Percentiles rank a stretch among this genome's conserved stretches.
These are phyloP conservation scores for Mucor plumbeus DNA, from an alignment of 371 early-diverging fungal species.

Conservation along the genomic window DNA sequence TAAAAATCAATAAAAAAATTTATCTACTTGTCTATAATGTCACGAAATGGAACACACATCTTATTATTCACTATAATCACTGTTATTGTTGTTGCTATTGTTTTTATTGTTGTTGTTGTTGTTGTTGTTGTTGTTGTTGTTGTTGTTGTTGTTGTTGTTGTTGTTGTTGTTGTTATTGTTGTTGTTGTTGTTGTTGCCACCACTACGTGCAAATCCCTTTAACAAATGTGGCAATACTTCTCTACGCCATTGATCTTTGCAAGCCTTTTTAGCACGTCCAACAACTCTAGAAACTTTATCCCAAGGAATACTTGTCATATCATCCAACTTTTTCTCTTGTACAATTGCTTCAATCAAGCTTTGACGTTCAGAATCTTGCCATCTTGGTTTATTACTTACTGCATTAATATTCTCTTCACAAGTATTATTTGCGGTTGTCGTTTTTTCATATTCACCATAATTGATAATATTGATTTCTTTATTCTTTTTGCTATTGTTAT, in stretches of 20 bases:
- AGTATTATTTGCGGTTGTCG: neutral
- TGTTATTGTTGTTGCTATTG: too few relatives aligned
- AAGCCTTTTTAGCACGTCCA: conserved; percentile 47
- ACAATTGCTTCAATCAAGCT: conserved; percentile 40
- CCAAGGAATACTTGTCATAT: conserved; percentile 50
- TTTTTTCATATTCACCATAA: neutral
- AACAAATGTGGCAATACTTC: conserved; percentile 34
- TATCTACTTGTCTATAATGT: too few relatives aligned
- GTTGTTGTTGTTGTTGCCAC: too few relatives aligned
- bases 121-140: too few relatives aligned
- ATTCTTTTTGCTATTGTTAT: neutral
- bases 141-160: too few relatives aligned
- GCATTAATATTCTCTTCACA: neutral
- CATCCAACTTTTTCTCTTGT: conserved; percentile 41
- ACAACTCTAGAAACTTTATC: conserved; percentile 39
- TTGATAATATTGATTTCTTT: conserved; percentile 2
- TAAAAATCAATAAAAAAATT: too few relatives aligned
- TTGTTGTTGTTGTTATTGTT: too few relatives aligned
- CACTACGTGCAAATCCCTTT: neutral
- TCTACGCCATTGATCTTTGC: conserved; percentile 57
- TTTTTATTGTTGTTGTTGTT: too few relatives aligned
- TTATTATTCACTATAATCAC: too few relatives aligned
- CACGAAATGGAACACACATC: too few relatives aligned
- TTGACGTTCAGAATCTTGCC: conserved; percentile 40
- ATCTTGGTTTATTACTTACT: conserved; percentile 33